These are phyloP conservation scores for Omphalea diandra DNA, from an alignment of 441 rosid genomes.

Conservation along the genomic window DNA sequence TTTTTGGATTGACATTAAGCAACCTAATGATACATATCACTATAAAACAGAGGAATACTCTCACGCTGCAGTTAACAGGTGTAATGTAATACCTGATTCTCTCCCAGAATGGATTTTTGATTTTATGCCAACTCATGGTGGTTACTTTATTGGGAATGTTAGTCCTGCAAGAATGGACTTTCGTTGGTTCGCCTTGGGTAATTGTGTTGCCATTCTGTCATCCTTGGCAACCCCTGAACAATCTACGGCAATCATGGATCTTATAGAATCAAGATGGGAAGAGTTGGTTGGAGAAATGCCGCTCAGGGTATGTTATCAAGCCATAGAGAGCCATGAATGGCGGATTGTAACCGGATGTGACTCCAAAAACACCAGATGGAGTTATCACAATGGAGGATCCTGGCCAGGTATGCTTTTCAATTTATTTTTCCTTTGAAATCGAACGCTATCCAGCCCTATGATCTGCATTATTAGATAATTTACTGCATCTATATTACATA, in stretches of 20 bases:
- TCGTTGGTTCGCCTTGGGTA: constrained; percentile 93
- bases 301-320: constrained; percentile 82
- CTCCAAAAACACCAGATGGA: constrained; percentile 91
- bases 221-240: constrained; percentile 93
- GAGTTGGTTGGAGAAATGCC: constrained; percentile 97
- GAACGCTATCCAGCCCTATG: background rate
- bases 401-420: constrained; percentile 72
- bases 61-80: constrained; percentile 89
- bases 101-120: constrained; percentile 94
- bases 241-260: constrained; percentile 91
- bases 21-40: constrained; percentile 85
- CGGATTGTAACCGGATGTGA: constrained; percentile 79
- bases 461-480: background rate
- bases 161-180: constrained; percentile 96
- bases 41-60: constrained; percentile 96
- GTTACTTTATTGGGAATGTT: constrained; percentile 86
- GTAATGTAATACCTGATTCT: constrained; percentile 94
- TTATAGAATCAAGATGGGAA: constrained; percentile 91
- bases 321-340: constrained; percentile 89
- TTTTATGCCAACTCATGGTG: constrained; percentile 80
- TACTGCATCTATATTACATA: background rate
- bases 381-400: constrained; percentile 96
- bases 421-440: background rate
- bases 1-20: constrained; percentile 89
- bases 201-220: constrained; percentile 82